Base-by-base conservation (phyloP, 306 rosid species). In the Gillenia trifoliata region DNA sequence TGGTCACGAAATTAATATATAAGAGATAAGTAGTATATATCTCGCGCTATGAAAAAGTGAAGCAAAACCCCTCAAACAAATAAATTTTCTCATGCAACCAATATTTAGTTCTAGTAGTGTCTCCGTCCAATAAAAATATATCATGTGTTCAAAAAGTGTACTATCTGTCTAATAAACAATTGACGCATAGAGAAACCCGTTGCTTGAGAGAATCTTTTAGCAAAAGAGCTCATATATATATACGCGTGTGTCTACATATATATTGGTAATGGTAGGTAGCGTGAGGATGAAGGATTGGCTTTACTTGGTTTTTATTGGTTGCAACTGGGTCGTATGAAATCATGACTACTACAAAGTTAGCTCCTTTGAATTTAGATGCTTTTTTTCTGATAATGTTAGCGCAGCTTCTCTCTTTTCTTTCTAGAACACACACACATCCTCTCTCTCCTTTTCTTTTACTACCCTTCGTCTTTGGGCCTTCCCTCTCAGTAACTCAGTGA, bases 281-380 rank as follows among this genome's bases (percentile, higher is more conserved):
- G 6, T 47, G 52, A 15, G 52, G 52, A 45, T 47, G 17, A 17
- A 47, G 52, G 52, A 47, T 47, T 47, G 52, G 52, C 62, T 22
- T 22, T 56, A 4, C 30, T 78, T 77, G 62, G 30, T 16, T 75
- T 64, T 64, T 50, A 85, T 81, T 84, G 79, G 75, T 57, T 78
- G 82, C 86, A 89, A 87, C 50, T 85, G 79, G 79, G 12, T 60
- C n/a, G 33, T 77, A 68, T 52, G 43, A 70, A 81, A 62, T 71
- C 73, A 43, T 55, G 36, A 64, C 73, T 36, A 19, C 75, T 70
- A n/a, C n/a, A 26, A 50, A 66, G 52, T 61, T 30, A 11, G 13
- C 23, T 23, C 25, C 47, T 26, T 63, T 64, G 45, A 59, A 60
- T 36, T 66, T 15, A n/a, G 70, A 28, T 62, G 63, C 49, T 36